Base-by-base conservation (phyloP, 768 basidiomycete genomes). In the Gymnopilus dilepis region DNA sequence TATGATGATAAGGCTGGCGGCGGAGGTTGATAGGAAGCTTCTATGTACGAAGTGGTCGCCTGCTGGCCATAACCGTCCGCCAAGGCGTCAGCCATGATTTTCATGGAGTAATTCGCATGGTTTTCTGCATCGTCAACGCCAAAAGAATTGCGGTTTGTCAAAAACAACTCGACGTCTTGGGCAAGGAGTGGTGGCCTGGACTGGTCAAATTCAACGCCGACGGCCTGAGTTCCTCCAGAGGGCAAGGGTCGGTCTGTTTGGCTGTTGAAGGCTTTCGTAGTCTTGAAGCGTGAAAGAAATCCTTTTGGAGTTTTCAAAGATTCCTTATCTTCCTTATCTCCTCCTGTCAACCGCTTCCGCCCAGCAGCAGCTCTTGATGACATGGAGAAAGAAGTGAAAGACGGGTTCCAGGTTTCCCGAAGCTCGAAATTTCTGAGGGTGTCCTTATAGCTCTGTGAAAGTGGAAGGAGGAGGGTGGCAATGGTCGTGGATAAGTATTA, bases 281-380 rank as follows among this genome's bases (percentile, higher is more conserved):
- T 24, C 30, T 66, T 68, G 2, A 67, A 65, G 31, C 63, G 62
- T 24, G 63, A 70, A 56, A 70, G 63, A 59, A 70, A 67, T n/a
- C 65, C 61, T 62, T 68, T 70, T 5, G 62, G 55, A 22, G 67
- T 60, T 31, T 58, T 40, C 43, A 63, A 47, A 5, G 47, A 31
- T 8, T 61, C 56, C 13, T 59, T 58, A 22, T 67, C 59, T 38
- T 69, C 62, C 22, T 50, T 50, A 50, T 50, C 47, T 50, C 47
- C 47, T 30, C 58, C 59, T 22, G 42, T 50, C 15, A 73, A 50
- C 8, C 71, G 67, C 56, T 69, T 72, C 41, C 73, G 67, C 6
- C 65, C 63, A 21, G 68, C 69, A 9, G 73, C 72, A 48, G 72
- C 65, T 45, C 73, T 61, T 8, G 73, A 73, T 11, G 73, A 72